Evolutionary conservation across 345 rosid genomes (phyloP).

Genomic region (Euclidium syriacum): DNA sequence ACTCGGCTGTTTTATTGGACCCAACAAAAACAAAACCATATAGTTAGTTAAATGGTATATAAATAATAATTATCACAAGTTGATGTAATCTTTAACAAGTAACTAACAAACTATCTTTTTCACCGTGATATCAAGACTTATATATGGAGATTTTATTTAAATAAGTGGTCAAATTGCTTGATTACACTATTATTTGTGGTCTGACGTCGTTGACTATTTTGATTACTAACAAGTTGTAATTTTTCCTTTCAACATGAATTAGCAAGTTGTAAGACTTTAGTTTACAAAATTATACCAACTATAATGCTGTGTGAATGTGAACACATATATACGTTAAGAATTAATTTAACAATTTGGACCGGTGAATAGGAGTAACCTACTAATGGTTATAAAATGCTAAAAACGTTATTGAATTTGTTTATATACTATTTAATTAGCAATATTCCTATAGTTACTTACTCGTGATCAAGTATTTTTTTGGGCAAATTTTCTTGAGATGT

Average conservation of each 20-base stretch:
- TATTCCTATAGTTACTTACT: too few species aligned
- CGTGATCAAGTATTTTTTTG: slow-evolving; percentile 60
- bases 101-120: slow-evolving; percentile 19
- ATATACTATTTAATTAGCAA: not conserved
- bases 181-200: not conserved
- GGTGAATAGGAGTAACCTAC: too few species aligned
- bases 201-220: not conserved
- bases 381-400: not conserved
- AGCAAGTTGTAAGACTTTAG: not conserved
- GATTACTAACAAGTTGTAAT: slow-evolving; percentile 15
- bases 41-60: not conserved
- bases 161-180: slow-evolving; percentile 1
- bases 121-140: not conserved
- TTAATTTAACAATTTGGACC: not conserved
- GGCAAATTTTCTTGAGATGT: slow-evolving; percentile 45
- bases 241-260: too few species aligned
- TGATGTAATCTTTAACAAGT: not conserved
- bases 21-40: not conserved
- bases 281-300: not conserved
- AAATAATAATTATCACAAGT: not conserved
- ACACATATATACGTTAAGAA: not conserved
- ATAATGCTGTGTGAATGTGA: not conserved
- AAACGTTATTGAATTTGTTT: not conserved
- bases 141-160: too few species aligned
- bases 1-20: slow-evolving; percentile 44